These are phyloP conservation scores for Psilocybe mexicana DNA, from an alignment of 1,284 basidiomycete species.

Conservation along the genomic window DNA sequence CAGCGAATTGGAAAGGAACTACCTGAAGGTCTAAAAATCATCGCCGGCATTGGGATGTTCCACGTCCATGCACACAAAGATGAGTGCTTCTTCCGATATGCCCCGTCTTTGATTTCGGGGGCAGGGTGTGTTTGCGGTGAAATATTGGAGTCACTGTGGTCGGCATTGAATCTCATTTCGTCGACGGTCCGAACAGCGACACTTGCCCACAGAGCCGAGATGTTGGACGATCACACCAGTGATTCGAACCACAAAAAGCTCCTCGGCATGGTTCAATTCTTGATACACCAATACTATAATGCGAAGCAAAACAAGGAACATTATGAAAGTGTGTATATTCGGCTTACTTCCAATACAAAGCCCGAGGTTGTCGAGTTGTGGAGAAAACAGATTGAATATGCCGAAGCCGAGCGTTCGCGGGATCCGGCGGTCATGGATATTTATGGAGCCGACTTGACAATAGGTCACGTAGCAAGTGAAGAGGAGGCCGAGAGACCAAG, in stretches of 20 bases:
- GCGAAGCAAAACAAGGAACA: neutral
- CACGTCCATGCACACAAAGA: slow-evolving; percentile 25
- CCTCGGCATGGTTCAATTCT: neutral
- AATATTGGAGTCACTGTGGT: slow-evolving; percentile 16
- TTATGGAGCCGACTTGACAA: neutral
- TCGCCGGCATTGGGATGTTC: slow-evolving; percentile 23
- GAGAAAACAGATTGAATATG: neutral
- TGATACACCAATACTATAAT: neutral
- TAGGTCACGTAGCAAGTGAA: too few species aligned
- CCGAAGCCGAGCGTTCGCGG: neutral
- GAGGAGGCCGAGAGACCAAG: too few species aligned
- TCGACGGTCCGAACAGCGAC: slow-evolving; percentile 16
- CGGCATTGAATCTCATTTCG: slow-evolving; percentile 10
- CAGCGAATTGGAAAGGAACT: neutral
- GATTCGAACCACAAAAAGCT: slow-evolving; percentile 17
- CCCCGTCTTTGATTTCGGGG: slow-evolving; percentile 19
- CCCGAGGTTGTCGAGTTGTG: neutral
- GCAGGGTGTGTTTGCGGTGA: slow-evolving; percentile 9
- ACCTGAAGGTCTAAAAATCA: neutral
- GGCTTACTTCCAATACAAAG: neutral
- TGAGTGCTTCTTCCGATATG: slow-evolving; percentile 20
- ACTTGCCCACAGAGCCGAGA: slow-evolving; percentile 18
- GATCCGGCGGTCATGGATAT: slow-evolving; percentile 7
- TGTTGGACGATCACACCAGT: slow-evolving; percentile 18
- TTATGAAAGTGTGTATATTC: neutral